Conservation (phyloP, 2,329 filamentous ascomycete species). For the Calcarisporium arbuscula region DNA sequence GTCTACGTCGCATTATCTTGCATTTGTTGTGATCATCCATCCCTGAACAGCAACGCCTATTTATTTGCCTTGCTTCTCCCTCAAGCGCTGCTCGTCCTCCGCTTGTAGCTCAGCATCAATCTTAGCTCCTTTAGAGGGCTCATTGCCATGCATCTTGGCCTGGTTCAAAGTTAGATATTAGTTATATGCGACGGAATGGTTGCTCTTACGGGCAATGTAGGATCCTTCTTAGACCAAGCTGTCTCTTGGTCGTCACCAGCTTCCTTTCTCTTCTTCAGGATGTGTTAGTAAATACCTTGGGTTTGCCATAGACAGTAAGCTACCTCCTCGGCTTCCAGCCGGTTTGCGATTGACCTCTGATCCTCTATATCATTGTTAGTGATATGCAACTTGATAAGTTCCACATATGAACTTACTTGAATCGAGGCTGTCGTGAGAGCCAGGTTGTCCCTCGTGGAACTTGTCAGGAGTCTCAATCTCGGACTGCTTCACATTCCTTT, state of each 20-base stretch:
- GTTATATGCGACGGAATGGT: too few species aligned
- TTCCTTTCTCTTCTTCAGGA: conserved; percentile 29
- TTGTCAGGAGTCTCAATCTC: conserved; percentile 45
- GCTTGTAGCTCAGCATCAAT: conserved; percentile 62
- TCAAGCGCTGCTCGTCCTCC: conserved; percentile 60
- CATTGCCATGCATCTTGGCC: conserved; percentile 64
- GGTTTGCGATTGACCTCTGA: conserved; percentile 65
- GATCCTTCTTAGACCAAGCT: conserved; percentile 47
- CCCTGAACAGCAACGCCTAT: conserved; percentile 16
- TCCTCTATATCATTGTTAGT: conserved; percentile 47
- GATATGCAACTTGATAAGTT: not conserved
- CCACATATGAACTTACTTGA: conserved; percentile 50
- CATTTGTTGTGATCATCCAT: conserved; percentile 76
- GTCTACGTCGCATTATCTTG: conserved; percentile 94
- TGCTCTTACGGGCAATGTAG: conserved; percentile 48
- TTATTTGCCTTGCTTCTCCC: conserved; percentile 33
- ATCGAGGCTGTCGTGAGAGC: conserved; percentile 64
- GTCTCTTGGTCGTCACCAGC: conserved; percentile 39
- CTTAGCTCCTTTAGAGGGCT: conserved; percentile 66
- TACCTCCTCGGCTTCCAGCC: conserved; percentile 57
- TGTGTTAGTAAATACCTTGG: conserved; percentile 7
- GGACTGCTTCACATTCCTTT: conserved; percentile 56
- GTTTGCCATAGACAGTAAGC: conserved; percentile 9
- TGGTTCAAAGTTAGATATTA: conserved; percentile 16
- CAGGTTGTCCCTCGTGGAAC: conserved; percentile 65